Percentiles rank a stretch among this genome's conserved stretches.
Conservation (phyloP, 495 filamentous ascomycete species). For the Rhizodiscina lignyota region DNA sequence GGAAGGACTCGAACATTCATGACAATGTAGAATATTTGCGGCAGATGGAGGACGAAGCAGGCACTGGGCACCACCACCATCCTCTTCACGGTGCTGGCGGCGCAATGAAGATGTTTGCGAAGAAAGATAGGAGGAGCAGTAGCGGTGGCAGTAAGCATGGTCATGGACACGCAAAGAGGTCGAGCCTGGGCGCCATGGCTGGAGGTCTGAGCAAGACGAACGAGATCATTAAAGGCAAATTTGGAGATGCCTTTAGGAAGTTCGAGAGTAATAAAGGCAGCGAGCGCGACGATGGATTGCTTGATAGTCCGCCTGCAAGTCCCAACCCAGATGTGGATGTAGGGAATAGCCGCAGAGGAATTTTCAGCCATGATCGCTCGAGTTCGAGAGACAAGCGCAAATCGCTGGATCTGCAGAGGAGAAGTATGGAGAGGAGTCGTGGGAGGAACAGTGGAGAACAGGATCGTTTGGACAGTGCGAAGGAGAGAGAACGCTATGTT, state of each 20-base stretch:
- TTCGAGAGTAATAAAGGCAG: constrained; percentile 54
- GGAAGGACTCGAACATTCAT: constrained; percentile 51
- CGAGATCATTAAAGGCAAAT: constrained; percentile 73
- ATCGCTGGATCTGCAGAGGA: too few relatives aligned
- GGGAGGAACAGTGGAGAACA: too few relatives aligned
- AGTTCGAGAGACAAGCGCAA: constrained; percentile 7
- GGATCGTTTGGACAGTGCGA: constrained; percentile 9
- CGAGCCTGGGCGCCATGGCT: constrained; percentile 56
- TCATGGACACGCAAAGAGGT: constrained; percentile 36
- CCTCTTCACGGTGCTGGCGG: too few relatives aligned
- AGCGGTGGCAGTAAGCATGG: constrained; percentile 41
- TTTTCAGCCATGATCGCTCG: too few relatives aligned
- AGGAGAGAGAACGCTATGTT: constrained; percentile 5
- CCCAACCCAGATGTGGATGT: constrained; percentile 4
- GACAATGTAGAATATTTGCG: constrained; percentile 82
- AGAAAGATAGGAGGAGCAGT: constrained; percentile 45
- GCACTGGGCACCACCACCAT: too few relatives aligned
- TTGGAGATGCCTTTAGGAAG: constrained; percentile 87
- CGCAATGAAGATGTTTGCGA: too few relatives aligned
- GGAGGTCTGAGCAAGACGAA: constrained; percentile 56
- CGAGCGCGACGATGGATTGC: constrained; percentile 14
- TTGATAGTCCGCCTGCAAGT: neutral
- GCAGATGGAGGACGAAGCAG: constrained; percentile 55
- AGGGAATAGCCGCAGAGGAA: too few relatives aligned
- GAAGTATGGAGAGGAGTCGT: too few relatives aligned